These are phyloP conservation scores for Marasmius oreades DNA, from an alignment of 1,284 basidiomycete genomes.

Conservation along the genomic window DNA sequence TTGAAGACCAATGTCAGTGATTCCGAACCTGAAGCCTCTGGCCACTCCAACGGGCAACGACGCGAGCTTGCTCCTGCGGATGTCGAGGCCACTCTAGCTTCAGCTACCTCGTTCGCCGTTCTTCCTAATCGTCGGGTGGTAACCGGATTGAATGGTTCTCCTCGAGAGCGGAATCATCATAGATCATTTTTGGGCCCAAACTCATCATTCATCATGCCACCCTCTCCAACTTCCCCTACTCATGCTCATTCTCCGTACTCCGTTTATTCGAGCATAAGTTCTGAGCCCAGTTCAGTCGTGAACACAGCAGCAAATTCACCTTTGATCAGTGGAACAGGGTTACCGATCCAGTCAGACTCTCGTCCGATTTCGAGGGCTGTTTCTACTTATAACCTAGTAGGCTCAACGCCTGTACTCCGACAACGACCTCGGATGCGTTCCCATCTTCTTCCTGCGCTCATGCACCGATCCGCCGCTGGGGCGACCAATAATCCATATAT, in stretches of 20 bases:
- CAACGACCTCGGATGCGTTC: constrained; percentile 2
- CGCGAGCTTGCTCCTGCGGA: background rate
- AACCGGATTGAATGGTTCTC: background rate
- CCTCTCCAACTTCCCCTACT: background rate
- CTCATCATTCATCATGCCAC: background rate
- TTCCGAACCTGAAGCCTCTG: background rate
- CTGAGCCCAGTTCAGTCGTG: background rate
- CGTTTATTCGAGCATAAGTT: background rate
- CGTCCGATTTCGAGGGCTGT: background rate
- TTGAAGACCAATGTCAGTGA: background rate
- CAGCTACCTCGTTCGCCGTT: background rate
- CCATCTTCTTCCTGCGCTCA: background rate
- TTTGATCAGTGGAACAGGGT: background rate
- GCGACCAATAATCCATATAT: constrained; percentile 1
- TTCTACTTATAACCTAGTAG: background rate
- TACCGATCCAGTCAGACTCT: background rate
- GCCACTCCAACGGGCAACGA: background rate
- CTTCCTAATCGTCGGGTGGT: background rate
- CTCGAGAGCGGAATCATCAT: background rate
- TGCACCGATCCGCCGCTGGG: background rate
- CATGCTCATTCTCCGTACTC: background rate
- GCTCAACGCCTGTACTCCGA: background rate
- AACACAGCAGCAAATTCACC: background rate
- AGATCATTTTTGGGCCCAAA: background rate
- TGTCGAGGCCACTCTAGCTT: background rate